phyloP scores from a whole-genome alignment of 768 basidiomycete species.

The Coprinellus aureogranulatus region DNA sequence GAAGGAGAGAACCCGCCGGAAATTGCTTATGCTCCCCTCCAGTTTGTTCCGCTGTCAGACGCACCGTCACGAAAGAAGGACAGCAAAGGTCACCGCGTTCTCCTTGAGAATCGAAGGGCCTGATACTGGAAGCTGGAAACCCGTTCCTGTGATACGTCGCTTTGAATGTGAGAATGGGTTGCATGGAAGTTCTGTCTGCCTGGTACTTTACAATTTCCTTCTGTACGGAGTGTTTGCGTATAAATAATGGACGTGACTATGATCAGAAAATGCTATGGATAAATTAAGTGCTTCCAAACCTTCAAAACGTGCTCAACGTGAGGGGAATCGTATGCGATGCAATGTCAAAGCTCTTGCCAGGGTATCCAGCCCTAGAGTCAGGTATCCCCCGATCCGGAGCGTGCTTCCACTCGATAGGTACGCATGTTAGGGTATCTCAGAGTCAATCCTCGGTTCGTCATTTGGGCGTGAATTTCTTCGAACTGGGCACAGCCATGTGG shows the following conservation, averaged over 20 bases:
- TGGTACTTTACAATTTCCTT: slow-evolving; percentile 1
- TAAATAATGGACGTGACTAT: slow-evolving; percentile 1
- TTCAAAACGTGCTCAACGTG: slow-evolving; percentile 4
- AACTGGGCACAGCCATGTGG: slow-evolving; percentile 42
- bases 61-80: not conserved
- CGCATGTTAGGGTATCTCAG: slow-evolving; percentile 67
- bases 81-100: too few relatives aligned
- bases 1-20: not conserved
- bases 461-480: slow-evolving; percentile 68
- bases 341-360: not conserved
- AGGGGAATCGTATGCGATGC: not conserved
- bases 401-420: slow-evolving; percentile 42
- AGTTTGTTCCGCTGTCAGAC: not conserved
- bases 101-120: not conserved
- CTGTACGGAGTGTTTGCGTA: not conserved
- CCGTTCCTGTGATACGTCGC: not conserved
- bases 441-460: slow-evolving; percentile 58
- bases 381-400: slow-evolving; percentile 41
- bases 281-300: slow-evolving; percentile 7
- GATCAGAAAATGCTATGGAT: slow-evolving; percentile 2
- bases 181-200: not conserved
- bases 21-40: not conserved
- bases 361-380: slow-evolving; percentile 15
- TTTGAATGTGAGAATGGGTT: not conserved
- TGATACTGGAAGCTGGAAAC: not conserved